A percentile compares a stretch with the other conserved stretches of the same genome.
Conservation (phyloP, 2,329 filamentous ascomycete genomes). For the Neoarthrinium moseri region DNA sequence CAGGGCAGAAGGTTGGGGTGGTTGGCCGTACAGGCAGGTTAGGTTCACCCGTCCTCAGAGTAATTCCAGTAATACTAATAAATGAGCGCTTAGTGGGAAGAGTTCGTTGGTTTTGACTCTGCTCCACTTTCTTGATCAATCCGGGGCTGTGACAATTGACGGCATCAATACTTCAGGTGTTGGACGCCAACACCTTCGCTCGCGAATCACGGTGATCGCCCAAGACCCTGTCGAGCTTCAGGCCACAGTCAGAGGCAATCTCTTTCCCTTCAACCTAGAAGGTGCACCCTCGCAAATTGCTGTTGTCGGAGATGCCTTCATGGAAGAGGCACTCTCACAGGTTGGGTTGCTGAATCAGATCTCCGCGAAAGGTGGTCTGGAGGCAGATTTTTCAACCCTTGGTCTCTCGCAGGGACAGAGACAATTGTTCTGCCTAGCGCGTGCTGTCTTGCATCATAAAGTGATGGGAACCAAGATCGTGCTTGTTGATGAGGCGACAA, state of each 20-base stretch:
- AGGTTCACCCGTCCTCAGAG: neutral
- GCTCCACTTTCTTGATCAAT: neutral
- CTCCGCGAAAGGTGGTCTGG: neutral
- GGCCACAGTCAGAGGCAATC: neutral
- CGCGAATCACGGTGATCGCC: neutral
- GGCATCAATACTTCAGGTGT: neutral
- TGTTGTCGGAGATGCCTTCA: neutral
- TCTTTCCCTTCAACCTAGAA: neutral
- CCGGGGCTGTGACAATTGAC: neutral
- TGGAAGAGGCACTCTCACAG: neutral
- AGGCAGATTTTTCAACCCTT: neutral
- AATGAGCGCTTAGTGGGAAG: neutral
- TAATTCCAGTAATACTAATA: neutral
- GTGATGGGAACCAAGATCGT: slow-evolving; percentile 11
- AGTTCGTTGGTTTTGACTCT: neutral
- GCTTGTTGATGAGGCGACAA: slow-evolving; percentile 14
- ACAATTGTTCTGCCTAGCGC: neutral
- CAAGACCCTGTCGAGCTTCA: neutral
- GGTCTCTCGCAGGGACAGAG: neutral
- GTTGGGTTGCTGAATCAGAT: neutral
- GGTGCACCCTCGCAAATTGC: neutral
- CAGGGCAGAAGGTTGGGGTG: slow-evolving; percentile 1
- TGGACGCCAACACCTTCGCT: neutral
- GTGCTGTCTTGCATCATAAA: neutral
- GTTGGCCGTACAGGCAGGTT: slow-evolving; percentile 3